Evolutionary conservation across 495 filamentous ascomycete species (phyloP).

Genomic region (Echria macrotheca): DNA sequence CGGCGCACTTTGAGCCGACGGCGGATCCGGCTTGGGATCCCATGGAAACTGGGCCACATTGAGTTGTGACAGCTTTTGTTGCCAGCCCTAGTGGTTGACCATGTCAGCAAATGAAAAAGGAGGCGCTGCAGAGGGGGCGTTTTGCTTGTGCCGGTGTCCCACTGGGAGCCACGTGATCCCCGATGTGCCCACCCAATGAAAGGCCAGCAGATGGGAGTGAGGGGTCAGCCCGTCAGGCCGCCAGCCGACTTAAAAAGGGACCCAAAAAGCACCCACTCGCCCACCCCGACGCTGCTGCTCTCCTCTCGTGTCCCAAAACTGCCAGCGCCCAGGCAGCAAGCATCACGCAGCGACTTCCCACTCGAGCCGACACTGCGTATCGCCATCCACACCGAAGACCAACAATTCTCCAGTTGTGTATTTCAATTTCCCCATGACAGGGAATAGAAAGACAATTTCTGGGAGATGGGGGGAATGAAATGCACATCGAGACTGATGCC

Average conservation of each 20-base stretch:
- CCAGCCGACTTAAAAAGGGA: constrained; percentile 39
- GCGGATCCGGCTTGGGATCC: constrained; percentile 68
- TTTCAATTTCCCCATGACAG: no score
- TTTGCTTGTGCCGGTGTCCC: no score
- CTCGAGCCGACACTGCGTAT: neutral
- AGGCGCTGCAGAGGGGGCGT: neutral
- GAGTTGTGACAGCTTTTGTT: constrained; percentile 75
- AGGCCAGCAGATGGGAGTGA: constrained; percentile 17
- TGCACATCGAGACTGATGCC: no score
- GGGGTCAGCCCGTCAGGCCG: constrained; percentile 12
- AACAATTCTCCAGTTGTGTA: no score
- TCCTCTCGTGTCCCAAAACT: constrained; percentile 24
- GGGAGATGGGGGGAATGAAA: no score
- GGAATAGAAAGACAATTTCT: no score
- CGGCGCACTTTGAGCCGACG: constrained; percentile 32
- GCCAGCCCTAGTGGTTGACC: constrained; percentile 69
- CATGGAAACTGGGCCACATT: constrained; percentile 87
- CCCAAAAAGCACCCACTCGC: constrained; percentile 53
- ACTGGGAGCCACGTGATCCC: constrained; percentile 24
- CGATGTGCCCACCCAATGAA: constrained; percentile 20
- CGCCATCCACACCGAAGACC: no score
- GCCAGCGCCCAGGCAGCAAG: constrained; percentile 5
- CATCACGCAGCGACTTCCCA: neutral
- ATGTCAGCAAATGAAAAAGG: no score
- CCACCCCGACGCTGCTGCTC: constrained; percentile 40